Base-by-base conservation (phyloP, 176 grass and related monocot genomes). In the Paspalum notatum region DNA sequence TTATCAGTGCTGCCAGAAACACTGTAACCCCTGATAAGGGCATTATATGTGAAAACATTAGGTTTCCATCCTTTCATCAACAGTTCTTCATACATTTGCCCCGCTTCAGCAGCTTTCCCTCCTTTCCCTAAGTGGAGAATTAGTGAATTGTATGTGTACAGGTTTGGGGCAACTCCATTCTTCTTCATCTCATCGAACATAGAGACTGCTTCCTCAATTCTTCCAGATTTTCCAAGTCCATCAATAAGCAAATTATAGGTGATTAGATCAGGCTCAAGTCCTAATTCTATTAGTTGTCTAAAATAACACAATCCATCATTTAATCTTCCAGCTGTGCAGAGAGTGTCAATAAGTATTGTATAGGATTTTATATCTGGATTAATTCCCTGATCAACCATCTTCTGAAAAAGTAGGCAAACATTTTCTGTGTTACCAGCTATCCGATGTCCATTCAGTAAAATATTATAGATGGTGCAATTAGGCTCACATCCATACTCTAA, bases 21-120 rank as follows among this genome's bases (percentile, higher is more conserved):
- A 63, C 75, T 92, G 57, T 95, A 99, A 6, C 90, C 92, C 66
- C 85, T 84, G 66, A 95, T 99, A 50, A 99, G 90, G 38, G 92
- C 93, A 65, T 99, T 95, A 66, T 99, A 95, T 40, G 96, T 99
- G 82, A 95, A 99, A 72, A 91, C 86, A 81, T 75, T 99, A 71
- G 96, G 96, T 63, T 82, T 82, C 77, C 90, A 95, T 37, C 90
- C 96, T 82, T 80, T 95, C 22, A 46, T n/a, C 84, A 93, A 75
- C 62, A 99, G 73, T 65, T 95, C 96, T 74, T 94, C 88, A 38
- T 89, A 99, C 92, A 95, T 95, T 55, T 90, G 83, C 32, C 83
- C 71, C 57, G 96, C 90, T 85, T 99, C 96, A 69, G 74, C 74
- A 66, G 84, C 37, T 86, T 80, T 90, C 26, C 92, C 92, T 22